Evolutionary conservation across 768 basidiomycete genomes (phyloP), one percentile per base, ranked within the genome.

Genomic region (Amanita molliuscula): DNA sequence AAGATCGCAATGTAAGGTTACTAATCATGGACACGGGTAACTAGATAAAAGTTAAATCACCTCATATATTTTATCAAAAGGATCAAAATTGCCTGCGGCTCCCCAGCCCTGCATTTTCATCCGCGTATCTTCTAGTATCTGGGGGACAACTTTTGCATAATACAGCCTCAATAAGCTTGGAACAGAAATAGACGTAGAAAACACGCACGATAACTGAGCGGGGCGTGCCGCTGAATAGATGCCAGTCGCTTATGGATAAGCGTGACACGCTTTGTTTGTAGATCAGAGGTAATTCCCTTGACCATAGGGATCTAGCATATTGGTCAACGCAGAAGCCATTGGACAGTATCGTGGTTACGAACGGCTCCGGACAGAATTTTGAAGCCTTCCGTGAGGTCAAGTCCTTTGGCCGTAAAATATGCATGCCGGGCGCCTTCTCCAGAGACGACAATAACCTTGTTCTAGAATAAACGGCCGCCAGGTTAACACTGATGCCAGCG

Each of bases 351-450:
- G 46, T 51, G 52, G 34, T 47, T 25, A 77, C 82, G 55, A 62
- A 88, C 86, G 49, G 82, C 84, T 45, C 85, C 86, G 44, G 83
- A 84, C 53, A 89, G 73, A 58, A 85, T 76, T 58, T 80, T 84
- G 71, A 86, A 88, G 4, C 84, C 86, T 68, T 86, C 84, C 36
- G 79, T 81, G 45, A 89, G 74, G 63, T 88, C 84, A 54, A 89
- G 76, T 18, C 76, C 76, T 64, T 78, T 80, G 50, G 82, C 77
- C 2, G 74, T 73, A 58, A 88, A 84, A 65, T 88, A 88, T 3
- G 78, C 72, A 49, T 76, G 74, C 50, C 86, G 71, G 13, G 78
- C 86, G 29, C 69, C 72, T 59, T 86, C 82, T 47, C 86, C 87
- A 35, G 86, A 88, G 35, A 88, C 75, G 29, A 82, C 84, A 47